These are phyloP conservation scores for Mycena polygramma DNA, from an alignment of 768 basidiomycete species.

Conservation along the genomic window DNA sequence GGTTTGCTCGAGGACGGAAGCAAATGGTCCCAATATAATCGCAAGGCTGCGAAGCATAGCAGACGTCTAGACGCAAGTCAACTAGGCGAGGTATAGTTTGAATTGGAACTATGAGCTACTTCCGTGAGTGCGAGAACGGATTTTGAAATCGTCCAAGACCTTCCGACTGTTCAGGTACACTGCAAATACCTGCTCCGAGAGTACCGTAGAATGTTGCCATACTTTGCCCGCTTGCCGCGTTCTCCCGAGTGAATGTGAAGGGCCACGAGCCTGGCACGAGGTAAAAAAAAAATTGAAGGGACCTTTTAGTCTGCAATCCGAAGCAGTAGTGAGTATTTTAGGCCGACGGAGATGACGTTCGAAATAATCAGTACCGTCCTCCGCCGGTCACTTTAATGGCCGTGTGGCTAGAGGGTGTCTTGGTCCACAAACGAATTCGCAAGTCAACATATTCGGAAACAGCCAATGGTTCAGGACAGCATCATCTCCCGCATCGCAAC, in stretches of 20 bases:
- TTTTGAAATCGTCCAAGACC: neutral
- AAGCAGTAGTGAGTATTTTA: neutral
- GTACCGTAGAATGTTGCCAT: neutral
- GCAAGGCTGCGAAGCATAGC: neutral
- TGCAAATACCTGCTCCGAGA: neutral
- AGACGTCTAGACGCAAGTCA: neutral
- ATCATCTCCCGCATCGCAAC: neutral
- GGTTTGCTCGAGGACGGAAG: too few species aligned
- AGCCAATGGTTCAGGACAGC: neutral
- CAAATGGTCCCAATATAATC: constrained; percentile 7
- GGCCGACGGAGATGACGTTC: neutral
- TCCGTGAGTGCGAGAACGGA: neutral
- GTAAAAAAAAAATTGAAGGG: neutral
- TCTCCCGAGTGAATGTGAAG: constrained; percentile 3
- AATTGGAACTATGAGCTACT: neutral
- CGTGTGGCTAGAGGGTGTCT: too few species aligned
- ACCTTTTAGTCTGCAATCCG: too few species aligned
- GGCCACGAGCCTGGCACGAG: neutral
- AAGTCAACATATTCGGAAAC: neutral
- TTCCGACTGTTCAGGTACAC: neutral
- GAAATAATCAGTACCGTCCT: neutral
- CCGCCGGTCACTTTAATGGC: neutral
- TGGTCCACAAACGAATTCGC: neutral
- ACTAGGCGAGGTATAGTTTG: neutral
- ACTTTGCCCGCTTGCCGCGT: neutral